Conservation (phyloP, 768 basidiomycete genomes). For the Gelatoporia subvermispora region DNA sequence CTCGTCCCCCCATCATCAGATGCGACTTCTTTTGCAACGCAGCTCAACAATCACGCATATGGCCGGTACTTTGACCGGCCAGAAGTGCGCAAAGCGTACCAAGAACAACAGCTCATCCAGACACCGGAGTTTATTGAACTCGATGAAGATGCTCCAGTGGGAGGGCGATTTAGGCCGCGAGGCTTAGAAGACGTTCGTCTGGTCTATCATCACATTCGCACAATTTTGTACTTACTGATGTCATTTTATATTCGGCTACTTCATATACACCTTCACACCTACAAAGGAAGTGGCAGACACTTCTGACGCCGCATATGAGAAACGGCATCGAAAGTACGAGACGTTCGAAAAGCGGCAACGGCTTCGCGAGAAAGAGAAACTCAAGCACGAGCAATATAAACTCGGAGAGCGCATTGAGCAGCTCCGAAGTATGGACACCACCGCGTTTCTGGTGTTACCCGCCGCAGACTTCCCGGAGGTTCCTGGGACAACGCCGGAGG, state of each 20-base stretch:
- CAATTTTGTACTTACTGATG: constrained; percentile 6
- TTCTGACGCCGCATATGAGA: constrained; percentile 76
- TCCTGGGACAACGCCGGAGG: constrained; percentile 6
- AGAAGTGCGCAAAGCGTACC: constrained; percentile 67
- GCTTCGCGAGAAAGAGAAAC: constrained; percentile 84
- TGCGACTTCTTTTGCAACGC: constrained; percentile 28
- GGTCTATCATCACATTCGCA: neutral
- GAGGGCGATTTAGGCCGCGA: constrained; percentile 68
- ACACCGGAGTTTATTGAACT: constrained; percentile 63
- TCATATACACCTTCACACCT: constrained; percentile 6
- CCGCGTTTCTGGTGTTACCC: constrained; percentile 62
- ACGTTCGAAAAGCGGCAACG: constrained; percentile 81
- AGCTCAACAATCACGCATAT: constrained; percentile 55
- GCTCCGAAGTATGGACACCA: constrained; percentile 64
- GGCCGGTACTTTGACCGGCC: constrained; percentile 76
- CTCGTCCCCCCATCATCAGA: constrained; percentile 41
- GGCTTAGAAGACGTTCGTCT: constrained; percentile 63
- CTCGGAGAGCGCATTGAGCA: constrained; percentile 87
- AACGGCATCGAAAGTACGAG: constrained; percentile 83
- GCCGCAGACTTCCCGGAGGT: constrained; percentile 45
- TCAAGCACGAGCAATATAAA: constrained; percentile 89
- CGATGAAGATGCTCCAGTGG: constrained; percentile 48
- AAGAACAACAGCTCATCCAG: constrained; percentile 68
- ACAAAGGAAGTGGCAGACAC: constrained; percentile 57
- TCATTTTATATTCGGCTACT: constrained; percentile 3